phyloP scores from a whole-genome alignment of 257 asterid species.

The Ophiorrhiza pumila region DNA sequence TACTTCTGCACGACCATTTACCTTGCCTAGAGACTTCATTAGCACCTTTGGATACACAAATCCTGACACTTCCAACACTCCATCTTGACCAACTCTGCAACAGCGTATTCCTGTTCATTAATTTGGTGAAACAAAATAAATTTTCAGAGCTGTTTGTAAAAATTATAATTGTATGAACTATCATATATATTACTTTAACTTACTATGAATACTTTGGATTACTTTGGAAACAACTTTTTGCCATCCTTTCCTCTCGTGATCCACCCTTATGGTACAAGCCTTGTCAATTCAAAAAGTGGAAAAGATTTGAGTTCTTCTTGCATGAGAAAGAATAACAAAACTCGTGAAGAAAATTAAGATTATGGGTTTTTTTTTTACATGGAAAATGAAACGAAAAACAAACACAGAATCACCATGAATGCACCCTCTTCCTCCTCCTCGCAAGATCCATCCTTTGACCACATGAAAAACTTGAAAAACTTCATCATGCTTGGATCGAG shows the following conservation, averaged over 20 bases:
- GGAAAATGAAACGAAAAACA: too few relatives aligned
- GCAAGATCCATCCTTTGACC: neutral
- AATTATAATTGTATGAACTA: too few relatives aligned
- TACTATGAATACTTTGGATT: slow-evolving; percentile 12
- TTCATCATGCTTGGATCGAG: neutral
- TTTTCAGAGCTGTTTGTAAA: too few relatives aligned
- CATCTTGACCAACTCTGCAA: slow-evolving; percentile 26
- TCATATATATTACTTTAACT: neutral
- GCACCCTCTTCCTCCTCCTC: neutral
- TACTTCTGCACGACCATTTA: slow-evolving; percentile 5
- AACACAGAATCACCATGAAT: slow-evolving; percentile 21
- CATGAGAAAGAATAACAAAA: too few relatives aligned
- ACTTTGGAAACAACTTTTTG: slow-evolving; percentile 13
- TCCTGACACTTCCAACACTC: slow-evolving; percentile 29
- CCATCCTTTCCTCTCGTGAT: slow-evolving; percentile 29
- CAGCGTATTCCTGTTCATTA: neutral
- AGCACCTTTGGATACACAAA: slow-evolving; percentile 14
- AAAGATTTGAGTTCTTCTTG: too few relatives aligned
- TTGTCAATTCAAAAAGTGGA: slow-evolving; percentile 2
- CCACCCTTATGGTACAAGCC: slow-evolving; percentile 32
- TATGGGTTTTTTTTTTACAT: too few relatives aligned
- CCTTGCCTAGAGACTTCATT: slow-evolving; percentile 20
- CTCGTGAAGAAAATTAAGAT: too few relatives aligned
- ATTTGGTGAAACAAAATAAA: too few relatives aligned
- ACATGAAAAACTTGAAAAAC: neutral